Percentiles rank a stretch among this genome's conserved stretches.
phyloP scores from a whole-genome alignment of 768 basidiomycete genomes.

The Paxillus involutus region DNA sequence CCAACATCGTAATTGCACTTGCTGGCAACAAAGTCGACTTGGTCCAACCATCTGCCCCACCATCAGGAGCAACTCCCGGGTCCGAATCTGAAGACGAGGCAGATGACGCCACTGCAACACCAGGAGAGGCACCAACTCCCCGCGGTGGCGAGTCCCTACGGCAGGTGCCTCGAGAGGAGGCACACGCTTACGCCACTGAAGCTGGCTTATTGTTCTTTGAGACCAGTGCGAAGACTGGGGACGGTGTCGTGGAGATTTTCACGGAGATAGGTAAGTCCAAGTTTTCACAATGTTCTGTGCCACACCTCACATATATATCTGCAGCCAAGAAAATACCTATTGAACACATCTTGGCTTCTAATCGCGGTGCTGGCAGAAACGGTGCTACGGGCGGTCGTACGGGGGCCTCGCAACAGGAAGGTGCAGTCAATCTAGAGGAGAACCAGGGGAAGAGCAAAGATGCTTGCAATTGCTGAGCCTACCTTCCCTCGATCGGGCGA shows the following conservation, averaged over 20 bases:
- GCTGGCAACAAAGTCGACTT: slow-evolving; percentile 98
- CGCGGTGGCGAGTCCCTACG: slow-evolving; percentile 63
- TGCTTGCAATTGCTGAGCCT: slow-evolving; percentile 75
- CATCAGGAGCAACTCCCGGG: slow-evolving; percentile 44
- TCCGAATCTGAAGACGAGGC: slow-evolving; percentile 86
- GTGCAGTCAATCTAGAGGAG: slow-evolving; percentile 70
- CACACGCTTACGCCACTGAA: slow-evolving; percentile 94
- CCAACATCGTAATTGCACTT: slow-evolving; percentile 98
- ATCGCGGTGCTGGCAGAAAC: slow-evolving; percentile 63
- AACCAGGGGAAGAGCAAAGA: slow-evolving; percentile 66
- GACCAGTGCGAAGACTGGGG: slow-evolving; percentile 96
- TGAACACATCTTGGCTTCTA: slow-evolving; percentile 89
- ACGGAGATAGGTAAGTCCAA: slow-evolving; percentile 86
- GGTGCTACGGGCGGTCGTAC: slow-evolving; percentile 54
- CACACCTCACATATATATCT: background rate
- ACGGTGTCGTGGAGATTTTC: slow-evolving; percentile 94
- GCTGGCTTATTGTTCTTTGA: slow-evolving; percentile 96
- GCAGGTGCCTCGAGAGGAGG: slow-evolving; percentile 93
- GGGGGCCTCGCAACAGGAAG: slow-evolving; percentile 49
- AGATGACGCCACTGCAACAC: slow-evolving; percentile 89
- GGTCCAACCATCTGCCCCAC: slow-evolving; percentile 63
- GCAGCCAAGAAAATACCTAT: slow-evolving; percentile 86
- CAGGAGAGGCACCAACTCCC: slow-evolving; percentile 63
- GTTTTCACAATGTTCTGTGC: background rate
- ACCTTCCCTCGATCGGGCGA: slow-evolving; percentile 14